Conservation (phyloP, 2,329 filamentous ascomycete species). For the Cladosporium oxysporum region DNA sequence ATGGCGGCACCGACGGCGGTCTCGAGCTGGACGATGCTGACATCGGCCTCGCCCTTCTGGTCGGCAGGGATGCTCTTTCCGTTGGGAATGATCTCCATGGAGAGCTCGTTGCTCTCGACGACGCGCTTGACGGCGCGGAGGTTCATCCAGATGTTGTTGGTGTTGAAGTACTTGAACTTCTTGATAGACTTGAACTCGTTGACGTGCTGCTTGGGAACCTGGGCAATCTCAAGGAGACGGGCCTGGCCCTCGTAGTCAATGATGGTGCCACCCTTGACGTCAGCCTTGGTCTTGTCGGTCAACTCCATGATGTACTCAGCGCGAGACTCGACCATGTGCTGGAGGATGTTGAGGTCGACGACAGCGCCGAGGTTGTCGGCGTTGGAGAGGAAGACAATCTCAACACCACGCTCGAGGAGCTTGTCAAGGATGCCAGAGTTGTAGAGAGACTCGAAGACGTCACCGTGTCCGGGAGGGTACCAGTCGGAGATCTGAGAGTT, state of each 20-base stretch:
- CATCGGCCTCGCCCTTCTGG: conserved; percentile 99
- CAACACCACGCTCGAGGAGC: conserved; percentile 90
- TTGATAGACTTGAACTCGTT: conserved; percentile 99
- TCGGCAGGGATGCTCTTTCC: conserved; percentile 97
- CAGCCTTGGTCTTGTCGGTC: conserved; percentile 99
- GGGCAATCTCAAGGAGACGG: conserved; percentile 95
- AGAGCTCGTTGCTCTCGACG: conserved; percentile 95
- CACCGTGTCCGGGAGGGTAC: conserved; percentile 98
- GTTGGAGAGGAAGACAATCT: conserved; percentile 98
- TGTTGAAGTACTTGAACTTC: conserved; percentile 99
- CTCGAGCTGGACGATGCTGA: conserved; percentile 97
- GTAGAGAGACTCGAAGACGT: conserved; percentile 99
- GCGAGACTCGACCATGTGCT: conserved; percentile 98
- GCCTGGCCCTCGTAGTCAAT: conserved; percentile 98
- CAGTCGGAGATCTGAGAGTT: conserved; percentile 90
- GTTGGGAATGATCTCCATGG: conserved; percentile 99
- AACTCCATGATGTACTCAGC: conserved; percentile 99
- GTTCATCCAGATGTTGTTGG: conserved; percentile 99
- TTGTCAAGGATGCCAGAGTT: conserved; percentile 98
- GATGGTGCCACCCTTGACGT: conserved; percentile 99
- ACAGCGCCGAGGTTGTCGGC: conserved; percentile 98
- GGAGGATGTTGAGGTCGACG: conserved; percentile 94
- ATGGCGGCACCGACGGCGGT: conserved; percentile 98
- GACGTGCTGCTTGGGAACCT: conserved; percentile 99
- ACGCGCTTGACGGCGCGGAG: conserved; percentile 96